phyloP scores from a whole-genome alignment of 108 stramenopile species.

The Phaeodactylum tricornutum region DNA sequence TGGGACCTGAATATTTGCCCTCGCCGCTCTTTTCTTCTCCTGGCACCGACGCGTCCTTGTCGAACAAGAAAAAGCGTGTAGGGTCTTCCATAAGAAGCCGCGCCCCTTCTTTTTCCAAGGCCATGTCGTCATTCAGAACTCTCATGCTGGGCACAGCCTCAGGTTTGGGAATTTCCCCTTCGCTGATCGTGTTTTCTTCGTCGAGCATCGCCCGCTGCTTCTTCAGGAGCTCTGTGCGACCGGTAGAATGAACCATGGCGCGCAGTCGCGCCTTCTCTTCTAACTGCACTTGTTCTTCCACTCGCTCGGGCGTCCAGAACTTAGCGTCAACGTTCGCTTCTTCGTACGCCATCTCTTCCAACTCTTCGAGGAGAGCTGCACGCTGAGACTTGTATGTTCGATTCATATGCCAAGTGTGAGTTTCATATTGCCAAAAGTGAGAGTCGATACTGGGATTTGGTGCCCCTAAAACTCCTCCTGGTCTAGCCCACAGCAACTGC shows the following conservation, averaged over 20 bases:
- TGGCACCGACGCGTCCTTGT: slow-evolving; percentile 8
- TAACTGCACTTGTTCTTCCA: slow-evolving; percentile 28
- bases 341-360: slow-evolving; percentile 47
- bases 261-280: slow-evolving; percentile 68
- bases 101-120: slow-evolving; percentile 74
- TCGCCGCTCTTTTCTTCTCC: slow-evolving; percentile 8
- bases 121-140: slow-evolving; percentile 51
- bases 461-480: slow-evolving; percentile 56
- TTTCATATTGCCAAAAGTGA: slow-evolving; percentile 73
- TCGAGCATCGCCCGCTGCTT: slow-evolving; percentile 56
- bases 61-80: slow-evolving; percentile 72
- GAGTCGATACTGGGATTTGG: slow-evolving; percentile 61
- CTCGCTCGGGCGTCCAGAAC: slow-evolving; percentile 66
- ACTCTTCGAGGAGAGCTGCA: slow-evolving; percentile 49
- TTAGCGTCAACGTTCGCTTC: slow-evolving; percentile 47
- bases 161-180: slow-evolving; percentile 38
- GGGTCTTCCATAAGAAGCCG: slow-evolving; percentile 59
- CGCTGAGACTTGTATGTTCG: slow-evolving; percentile 55
- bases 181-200: slow-evolving; percentile 34
- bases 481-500: slow-evolving; percentile 61
- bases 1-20: slow-evolving; percentile 23
- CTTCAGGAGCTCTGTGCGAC: slow-evolving; percentile 46
- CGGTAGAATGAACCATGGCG: slow-evolving; percentile 57
- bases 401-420: slow-evolving; percentile 57
- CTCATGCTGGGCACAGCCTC: slow-evolving; percentile 56